phyloP scores from a whole-genome alignment of 2,329 filamentous ascomycete genomes.

The Polychaeton citri region DNA sequence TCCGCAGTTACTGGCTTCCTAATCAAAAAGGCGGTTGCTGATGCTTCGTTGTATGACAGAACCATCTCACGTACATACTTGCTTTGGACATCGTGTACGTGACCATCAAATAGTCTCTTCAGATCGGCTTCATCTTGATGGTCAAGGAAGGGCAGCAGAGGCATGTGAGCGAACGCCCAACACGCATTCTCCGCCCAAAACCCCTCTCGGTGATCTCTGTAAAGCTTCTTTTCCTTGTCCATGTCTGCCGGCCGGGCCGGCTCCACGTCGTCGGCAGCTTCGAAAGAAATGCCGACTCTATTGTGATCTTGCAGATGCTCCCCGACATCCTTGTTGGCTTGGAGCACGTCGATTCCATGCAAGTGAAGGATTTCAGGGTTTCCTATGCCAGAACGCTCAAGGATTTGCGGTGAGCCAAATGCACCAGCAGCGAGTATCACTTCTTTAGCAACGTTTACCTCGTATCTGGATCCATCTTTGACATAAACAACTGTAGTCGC shows the following conservation, averaged over 20 bases:
- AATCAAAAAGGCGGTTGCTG: no score
- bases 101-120: no score
- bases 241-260: slow-evolving; percentile 2
- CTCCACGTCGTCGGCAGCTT: slow-evolving; percentile 11
- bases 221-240: slow-evolving; percentile 5
- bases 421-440: slow-evolving; percentile 40
- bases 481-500: neutral
- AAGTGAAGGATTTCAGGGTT: slow-evolving; percentile 37
- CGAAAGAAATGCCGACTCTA: slow-evolving; percentile 9
- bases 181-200: slow-evolving; percentile 7
- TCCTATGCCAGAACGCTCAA: slow-evolving; percentile 53
- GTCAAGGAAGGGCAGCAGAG: slow-evolving; percentile 9
- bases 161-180: slow-evolving; percentile 9
- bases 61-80: no score
- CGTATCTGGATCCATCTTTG: neutral
- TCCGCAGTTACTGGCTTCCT: no score
- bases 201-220: slow-evolving; percentile 7
- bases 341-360: no score
- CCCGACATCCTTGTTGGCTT: slow-evolving; percentile 30
- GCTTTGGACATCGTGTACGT: no score
- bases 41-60: no score
- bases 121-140: no score
- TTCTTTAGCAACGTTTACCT: slow-evolving; percentile 33
- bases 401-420: slow-evolving; percentile 39
- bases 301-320: slow-evolving; percentile 37